These are phyloP conservation scores for Kwoniella botswanensis DNA, from an alignment of 768 basidiomycete species.

Conservation along the genomic window DNA sequence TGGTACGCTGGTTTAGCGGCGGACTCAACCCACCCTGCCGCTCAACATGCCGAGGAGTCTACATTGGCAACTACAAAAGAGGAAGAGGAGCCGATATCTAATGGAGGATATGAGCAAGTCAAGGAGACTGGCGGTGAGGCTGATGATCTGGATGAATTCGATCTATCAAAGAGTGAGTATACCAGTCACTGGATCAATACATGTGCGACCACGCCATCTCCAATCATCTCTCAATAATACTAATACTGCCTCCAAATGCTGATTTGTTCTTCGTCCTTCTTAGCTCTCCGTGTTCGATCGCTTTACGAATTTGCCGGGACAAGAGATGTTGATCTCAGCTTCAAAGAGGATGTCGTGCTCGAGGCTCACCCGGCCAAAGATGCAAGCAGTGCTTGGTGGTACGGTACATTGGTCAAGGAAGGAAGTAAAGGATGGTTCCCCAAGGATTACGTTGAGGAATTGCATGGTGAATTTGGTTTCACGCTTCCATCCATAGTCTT, in stretches of 20 bases:
- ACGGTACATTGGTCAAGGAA: slow-evolving; percentile 70
- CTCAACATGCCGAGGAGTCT: slow-evolving; percentile 59
- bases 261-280: not conserved
- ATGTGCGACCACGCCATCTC: not conserved
- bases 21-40: slow-evolving; percentile 60
- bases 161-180: slow-evolving; percentile 55
- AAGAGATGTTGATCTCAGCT: slow-evolving; percentile 83
- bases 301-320: slow-evolving; percentile 85
- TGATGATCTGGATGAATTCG: slow-evolving; percentile 59
- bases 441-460: slow-evolving; percentile 77
- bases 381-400: slow-evolving; percentile 89
- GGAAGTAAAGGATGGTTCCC: slow-evolving; percentile 87
- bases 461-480: slow-evolving; percentile 66
- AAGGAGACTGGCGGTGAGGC: slow-evolving; percentile 19
- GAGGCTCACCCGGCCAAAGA: slow-evolving; percentile 81
- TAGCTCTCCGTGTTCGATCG: slow-evolving; percentile 77
- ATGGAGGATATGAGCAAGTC: slow-evolving; percentile 21
- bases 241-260: not conserved
- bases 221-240: too few relatives aligned
- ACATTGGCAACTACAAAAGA: slow-evolving; percentile 62
- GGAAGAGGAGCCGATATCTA: slow-evolving; percentile 59
- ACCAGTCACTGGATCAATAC: not conserved
- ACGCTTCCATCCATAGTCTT: not conserved
- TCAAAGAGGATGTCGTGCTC: slow-evolving; percentile 78
- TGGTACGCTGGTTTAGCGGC: slow-evolving; percentile 90